Conservation (phyloP, 106 monocot genomes). For the Dendrobium officinale region DNA sequence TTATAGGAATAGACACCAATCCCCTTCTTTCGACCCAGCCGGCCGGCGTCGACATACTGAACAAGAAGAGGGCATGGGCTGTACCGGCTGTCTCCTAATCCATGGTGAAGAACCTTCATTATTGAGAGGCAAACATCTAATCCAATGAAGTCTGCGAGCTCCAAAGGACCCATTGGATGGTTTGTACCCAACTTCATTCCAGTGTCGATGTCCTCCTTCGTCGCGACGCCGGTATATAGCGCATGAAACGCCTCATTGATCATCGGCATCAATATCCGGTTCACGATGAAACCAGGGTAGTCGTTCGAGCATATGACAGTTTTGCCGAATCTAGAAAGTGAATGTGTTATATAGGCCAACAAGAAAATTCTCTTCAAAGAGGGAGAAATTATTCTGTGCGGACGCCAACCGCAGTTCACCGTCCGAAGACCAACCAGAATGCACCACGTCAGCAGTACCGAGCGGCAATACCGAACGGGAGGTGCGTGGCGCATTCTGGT, state of each 20-base stretch:
- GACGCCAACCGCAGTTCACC: too few relatives aligned
- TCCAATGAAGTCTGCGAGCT: slow-evolving; percentile 91
- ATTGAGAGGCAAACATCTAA: slow-evolving; percentile 86
- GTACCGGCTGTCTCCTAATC: slow-evolving; percentile 77
- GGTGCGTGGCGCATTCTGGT: too few relatives aligned
- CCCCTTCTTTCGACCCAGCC: slow-evolving; percentile 68
- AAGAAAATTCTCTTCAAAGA: too few relatives aligned
- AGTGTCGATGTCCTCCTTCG: slow-evolving; percentile 83
- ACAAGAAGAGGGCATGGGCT: slow-evolving; percentile 87
- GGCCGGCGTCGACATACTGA: slow-evolving; percentile 91
- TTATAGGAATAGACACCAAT: slow-evolving; percentile 68
- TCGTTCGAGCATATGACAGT: slow-evolving; percentile 78
- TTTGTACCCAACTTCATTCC: slow-evolving; percentile 95
- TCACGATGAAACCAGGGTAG: slow-evolving; percentile 92
- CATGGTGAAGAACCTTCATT: slow-evolving; percentile 65
- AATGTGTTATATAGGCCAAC: not conserved
- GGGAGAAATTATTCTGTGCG: too few relatives aligned
- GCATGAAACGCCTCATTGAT: slow-evolving; percentile 86
- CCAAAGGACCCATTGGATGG: slow-evolving; percentile 89
- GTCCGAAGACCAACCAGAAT: too few relatives aligned
- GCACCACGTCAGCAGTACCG: too few relatives aligned
- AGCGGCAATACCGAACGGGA: too few relatives aligned
- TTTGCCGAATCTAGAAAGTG: slow-evolving; percentile 64
- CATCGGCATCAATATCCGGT: slow-evolving; percentile 98
- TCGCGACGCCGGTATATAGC: slow-evolving; percentile 82